Conservation (phyloP, 129 eudicot genomes). For the Pseudognaphalium luteoalbum region DNA sequence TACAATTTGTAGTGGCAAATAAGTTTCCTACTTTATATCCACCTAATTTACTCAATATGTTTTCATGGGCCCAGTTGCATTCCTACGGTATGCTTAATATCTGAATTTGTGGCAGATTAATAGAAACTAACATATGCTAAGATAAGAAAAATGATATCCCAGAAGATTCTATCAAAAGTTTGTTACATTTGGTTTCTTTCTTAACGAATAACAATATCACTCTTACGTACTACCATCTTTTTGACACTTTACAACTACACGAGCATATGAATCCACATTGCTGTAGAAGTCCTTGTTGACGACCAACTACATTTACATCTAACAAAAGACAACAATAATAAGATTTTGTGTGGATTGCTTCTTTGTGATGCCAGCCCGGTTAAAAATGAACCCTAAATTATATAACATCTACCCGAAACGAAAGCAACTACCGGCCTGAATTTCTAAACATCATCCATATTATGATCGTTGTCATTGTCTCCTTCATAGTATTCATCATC, state of each 20-base stretch:
- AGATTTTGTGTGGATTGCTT: conserved; percentile 17
- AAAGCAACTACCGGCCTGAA: background rate
- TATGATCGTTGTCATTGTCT: conserved; percentile 83
- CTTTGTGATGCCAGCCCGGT: conserved; percentile 4
- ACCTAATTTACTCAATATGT: background rate
- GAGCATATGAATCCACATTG: conserved; percentile 12
- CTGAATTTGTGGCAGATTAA: background rate
- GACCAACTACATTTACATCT: conserved; percentile 18
- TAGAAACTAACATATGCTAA: background rate
- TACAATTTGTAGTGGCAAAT: too few species aligned
- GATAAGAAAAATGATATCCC: background rate
- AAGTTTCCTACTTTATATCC: too few species aligned
- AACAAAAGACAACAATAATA: conserved; percentile 1
- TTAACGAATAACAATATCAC: background rate
- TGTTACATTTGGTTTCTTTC: background rate
- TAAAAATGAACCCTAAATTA: conserved; percentile 4
- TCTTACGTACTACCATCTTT: background rate
- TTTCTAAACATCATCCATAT: conserved; percentile 52
- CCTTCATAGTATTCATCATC: conserved; percentile 96
- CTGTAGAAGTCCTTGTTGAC: background rate
- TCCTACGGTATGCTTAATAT: background rate
- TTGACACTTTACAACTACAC: conserved; percentile 18
- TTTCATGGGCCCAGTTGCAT: background rate
- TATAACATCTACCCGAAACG: conserved; percentile 22
- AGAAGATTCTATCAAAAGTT: background rate